A percentile compares a stretch with the other conserved stretches of the same genome.
Evolutionary conservation across 768 basidiomycete genomes (phyloP).

Genomic region (Mycena belliarum): DNA sequence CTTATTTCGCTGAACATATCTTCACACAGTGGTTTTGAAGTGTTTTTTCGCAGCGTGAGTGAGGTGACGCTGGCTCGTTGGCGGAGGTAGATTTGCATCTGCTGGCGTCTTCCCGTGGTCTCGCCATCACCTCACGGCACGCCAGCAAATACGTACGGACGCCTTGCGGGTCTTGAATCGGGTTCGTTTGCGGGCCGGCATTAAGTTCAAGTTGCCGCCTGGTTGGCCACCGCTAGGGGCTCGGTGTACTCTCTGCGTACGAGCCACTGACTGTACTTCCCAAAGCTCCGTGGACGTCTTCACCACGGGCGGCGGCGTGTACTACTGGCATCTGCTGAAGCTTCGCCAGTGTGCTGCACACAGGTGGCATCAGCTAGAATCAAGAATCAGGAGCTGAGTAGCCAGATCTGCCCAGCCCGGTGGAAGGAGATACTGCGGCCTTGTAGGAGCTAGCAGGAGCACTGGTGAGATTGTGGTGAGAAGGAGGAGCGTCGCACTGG

Average conservation of each 20-base stretch:
- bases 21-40: not conserved
- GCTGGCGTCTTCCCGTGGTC: conserved; percentile 18
- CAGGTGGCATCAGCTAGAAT: no score
- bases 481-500: no score
- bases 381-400: no score
- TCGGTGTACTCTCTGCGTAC: not conserved
- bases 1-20: not conserved
- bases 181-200: conserved; percentile 14
- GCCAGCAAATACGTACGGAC: conserved; percentile 13
- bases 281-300: conserved; percentile 8
- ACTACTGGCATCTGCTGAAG: no score
- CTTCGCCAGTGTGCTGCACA: no score
- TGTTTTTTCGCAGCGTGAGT: no score
- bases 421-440: no score
- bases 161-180: conserved; percentile 15
- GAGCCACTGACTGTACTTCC: not conserved
- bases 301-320: conserved; percentile 15
- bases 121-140: conserved; percentile 7
- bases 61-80: not conserved
- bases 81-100: conserved; percentile 15
- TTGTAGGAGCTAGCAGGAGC: no score
- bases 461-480: no score
- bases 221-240: conserved; percentile 17
- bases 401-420: no score
- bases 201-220: conserved; percentile 18